These are phyloP conservation scores for Wickerhamiella allomyrinae DNA, from an alignment of 805 yeast species.

Conservation along the genomic window DNA sequence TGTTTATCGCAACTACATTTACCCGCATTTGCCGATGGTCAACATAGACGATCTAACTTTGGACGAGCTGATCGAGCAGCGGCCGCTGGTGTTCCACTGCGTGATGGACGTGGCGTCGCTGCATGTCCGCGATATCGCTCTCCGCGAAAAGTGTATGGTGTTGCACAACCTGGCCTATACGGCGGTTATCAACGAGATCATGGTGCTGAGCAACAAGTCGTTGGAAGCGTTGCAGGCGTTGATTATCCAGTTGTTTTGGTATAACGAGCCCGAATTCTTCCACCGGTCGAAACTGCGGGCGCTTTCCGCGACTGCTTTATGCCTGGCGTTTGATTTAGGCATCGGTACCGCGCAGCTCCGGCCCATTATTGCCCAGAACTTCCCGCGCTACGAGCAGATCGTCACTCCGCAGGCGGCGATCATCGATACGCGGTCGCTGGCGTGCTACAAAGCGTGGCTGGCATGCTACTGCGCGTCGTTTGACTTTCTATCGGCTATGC, in stretches of 20 bases:
- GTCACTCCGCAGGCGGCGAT: constrained; percentile 28
- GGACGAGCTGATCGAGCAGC: constrained; percentile 34
- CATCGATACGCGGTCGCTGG: constrained; percentile 30
- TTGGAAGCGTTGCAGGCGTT: constrained; percentile 52
- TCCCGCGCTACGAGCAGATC: constrained; percentile 14
- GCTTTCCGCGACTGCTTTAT: constrained; percentile 46
- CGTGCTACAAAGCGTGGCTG: constrained; percentile 35
- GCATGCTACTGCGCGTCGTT: constrained; percentile 13
- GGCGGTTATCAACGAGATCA: constrained; percentile 34
- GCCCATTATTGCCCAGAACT: background rate
- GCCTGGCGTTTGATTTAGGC: constrained; percentile 65
- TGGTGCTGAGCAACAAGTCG: constrained; percentile 57
- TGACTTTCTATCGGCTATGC: constrained; percentile 36
- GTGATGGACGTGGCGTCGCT: constrained; percentile 49
- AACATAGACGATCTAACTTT: constrained; percentile 34
- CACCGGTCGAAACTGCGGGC: constrained; percentile 67
- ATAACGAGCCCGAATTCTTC: constrained; percentile 69
- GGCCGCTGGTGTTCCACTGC: constrained; percentile 50
- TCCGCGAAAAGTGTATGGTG: constrained; percentile 3
- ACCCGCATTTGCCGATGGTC: constrained; percentile 43
- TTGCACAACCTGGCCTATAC: constrained; percentile 22
- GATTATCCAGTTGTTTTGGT: constrained; percentile 57
- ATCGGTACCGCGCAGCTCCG: constrained; percentile 27
- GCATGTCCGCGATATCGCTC: constrained; percentile 9
- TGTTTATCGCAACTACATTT: constrained; percentile 35